A percentile compares a stretch with the other conserved stretches of the same genome.
These are phyloP conservation scores for Boletales sp. DNA, from an alignment of 768 basidiomycete species.

Conservation along the genomic window DNA sequence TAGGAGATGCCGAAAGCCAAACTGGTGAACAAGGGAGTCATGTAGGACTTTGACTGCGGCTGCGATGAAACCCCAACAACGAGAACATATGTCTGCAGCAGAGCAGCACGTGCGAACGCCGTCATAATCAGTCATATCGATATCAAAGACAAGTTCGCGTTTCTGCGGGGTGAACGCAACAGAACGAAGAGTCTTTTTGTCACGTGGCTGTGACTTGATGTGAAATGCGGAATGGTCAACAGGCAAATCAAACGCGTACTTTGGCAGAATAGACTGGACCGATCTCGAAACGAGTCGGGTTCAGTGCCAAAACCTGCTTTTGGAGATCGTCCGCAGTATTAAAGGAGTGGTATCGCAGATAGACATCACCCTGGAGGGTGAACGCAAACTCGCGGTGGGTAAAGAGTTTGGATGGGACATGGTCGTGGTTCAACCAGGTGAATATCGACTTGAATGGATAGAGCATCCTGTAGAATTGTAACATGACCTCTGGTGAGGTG, in stretches of 20 bases:
- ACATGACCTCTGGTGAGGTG: slow-evolving; percentile 60
- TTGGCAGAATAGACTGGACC: slow-evolving; percentile 88
- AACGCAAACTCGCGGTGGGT: slow-evolving; percentile 96
- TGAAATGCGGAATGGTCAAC: slow-evolving; percentile 1
- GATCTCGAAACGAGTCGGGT: slow-evolving; percentile 94
- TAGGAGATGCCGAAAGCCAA: slow-evolving; percentile 84
- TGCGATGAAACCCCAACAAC: slow-evolving; percentile 94
- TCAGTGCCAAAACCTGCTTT: slow-evolving; percentile 78
- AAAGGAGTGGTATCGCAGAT: slow-evolving; percentile 95
- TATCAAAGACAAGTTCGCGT: slow-evolving; percentile 97
- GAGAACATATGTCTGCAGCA: slow-evolving; percentile 83
- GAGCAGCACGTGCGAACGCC: slow-evolving; percentile 92
- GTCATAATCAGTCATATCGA: slow-evolving; percentile 99
- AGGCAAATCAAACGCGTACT: slow-evolving; percentile 46
- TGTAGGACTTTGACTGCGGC: slow-evolving; percentile 89
- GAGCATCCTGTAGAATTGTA: slow-evolving; percentile 80
- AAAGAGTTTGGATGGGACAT: slow-evolving; percentile 73
- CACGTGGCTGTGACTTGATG: slow-evolving; percentile 60
- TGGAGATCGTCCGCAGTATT: slow-evolving; percentile 83
- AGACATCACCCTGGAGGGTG: slow-evolving; percentile 86
- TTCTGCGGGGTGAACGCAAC: slow-evolving; percentile 65
- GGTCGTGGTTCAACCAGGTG: slow-evolving; percentile 93
- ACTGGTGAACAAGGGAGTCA: slow-evolving; percentile 74
- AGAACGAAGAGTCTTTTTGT: slow-evolving; percentile 80
- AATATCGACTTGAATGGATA: slow-evolving; percentile 96